A percentile compares a stretch with the other conserved stretches of the same genome.
Evolutionary conservation across 352 stramenopile genomes (phyloP).

Genomic region (Bremia lactucae): DNA sequence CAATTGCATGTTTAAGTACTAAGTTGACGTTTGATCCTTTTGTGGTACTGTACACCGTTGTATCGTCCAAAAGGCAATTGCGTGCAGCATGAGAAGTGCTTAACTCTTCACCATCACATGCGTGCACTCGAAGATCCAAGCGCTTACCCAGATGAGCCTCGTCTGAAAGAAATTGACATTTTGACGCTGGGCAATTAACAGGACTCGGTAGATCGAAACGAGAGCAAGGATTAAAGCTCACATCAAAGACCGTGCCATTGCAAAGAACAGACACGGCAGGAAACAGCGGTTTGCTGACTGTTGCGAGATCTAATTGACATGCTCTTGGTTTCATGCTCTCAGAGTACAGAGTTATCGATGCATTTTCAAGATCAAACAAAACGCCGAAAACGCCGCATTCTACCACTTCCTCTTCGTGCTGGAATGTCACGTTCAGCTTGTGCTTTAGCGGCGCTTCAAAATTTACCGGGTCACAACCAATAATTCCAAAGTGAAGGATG

Average conservation of each 20-base stretch:
- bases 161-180: constrained; percentile 35
- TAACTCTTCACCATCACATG: constrained; percentile 74
- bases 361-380: constrained; percentile 69
- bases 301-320: constrained; percentile 21
- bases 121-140: constrained; percentile 53
- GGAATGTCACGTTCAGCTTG: constrained; percentile 29
- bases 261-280: constrained; percentile 55
- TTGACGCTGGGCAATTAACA: constrained; percentile 24
- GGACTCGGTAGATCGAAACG: constrained; percentile 40
- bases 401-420: constrained; percentile 24
- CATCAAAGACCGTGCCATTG: constrained; percentile 53
- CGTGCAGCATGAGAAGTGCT: constrained; percentile 50
- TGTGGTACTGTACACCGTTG: constrained; percentile 69
- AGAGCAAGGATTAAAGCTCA: constrained; percentile 54
- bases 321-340: constrained; percentile 33
- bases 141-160: constrained; percentile 65
- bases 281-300: constrained; percentile 29
- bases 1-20: constrained; percentile 63
- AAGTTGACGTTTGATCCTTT: constrained; percentile 70
- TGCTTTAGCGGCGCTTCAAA: constrained; percentile 13
- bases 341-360: constrained; percentile 41
- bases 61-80: constrained; percentile 72
- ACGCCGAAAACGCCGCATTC: constrained; percentile 44
- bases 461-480: constrained; percentile 24
- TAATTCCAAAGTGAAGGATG: constrained; percentile 45